Evolutionary conservation across 1,284 basidiomycete genomes (phyloP).

Genomic region (Cronartium quercuum): DNA sequence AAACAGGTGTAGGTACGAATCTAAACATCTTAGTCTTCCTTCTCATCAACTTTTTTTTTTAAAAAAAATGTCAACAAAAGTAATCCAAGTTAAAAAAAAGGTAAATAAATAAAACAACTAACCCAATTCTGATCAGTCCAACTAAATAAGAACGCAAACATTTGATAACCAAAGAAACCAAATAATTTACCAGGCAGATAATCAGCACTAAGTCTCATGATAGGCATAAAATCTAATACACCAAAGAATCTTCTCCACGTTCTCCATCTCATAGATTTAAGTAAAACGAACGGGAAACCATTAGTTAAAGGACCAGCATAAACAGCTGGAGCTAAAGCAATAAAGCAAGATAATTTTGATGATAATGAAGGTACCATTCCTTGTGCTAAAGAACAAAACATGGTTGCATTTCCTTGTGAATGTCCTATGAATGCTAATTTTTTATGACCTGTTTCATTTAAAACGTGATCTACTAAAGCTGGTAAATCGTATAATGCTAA

Average conservation of each 20-base stretch:
- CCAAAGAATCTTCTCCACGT: conserved; percentile 58
- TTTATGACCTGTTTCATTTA: conserved; percentile 53
- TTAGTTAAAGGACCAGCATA: conserved; percentile 59
- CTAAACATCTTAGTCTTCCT: conserved; percentile 62
- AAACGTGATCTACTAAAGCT: conserved; percentile 58
- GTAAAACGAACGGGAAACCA: conserved; percentile 57
- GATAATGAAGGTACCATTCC: conserved; percentile 59
- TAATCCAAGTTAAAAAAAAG: neutral
- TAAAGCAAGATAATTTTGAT: conserved; percentile 56
- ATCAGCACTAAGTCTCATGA: conserved; percentile 58
- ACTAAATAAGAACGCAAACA: conserved; percentile 60
- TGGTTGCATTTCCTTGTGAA: conserved; percentile 50
- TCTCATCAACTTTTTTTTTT: conserved; percentile 50
- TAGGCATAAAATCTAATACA: conserved; percentile 59
- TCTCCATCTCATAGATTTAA: conserved; percentile 56
- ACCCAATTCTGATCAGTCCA: conserved; percentile 63
- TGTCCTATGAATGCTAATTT: conserved; percentile 56
- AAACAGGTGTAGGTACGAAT: conserved; percentile 60
- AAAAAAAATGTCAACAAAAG: conserved; percentile 19
- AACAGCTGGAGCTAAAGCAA: conserved; percentile 60
- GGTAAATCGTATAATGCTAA: conserved; percentile 60
- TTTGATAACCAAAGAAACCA: conserved; percentile 53
- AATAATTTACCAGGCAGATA: conserved; percentile 50
- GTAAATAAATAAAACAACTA: conserved; percentile 36
- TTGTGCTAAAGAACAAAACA: conserved; percentile 50